Base-by-base conservation (phyloP, 2,329 filamentous ascomycete species). In the Aciculosporium take region DNA sequence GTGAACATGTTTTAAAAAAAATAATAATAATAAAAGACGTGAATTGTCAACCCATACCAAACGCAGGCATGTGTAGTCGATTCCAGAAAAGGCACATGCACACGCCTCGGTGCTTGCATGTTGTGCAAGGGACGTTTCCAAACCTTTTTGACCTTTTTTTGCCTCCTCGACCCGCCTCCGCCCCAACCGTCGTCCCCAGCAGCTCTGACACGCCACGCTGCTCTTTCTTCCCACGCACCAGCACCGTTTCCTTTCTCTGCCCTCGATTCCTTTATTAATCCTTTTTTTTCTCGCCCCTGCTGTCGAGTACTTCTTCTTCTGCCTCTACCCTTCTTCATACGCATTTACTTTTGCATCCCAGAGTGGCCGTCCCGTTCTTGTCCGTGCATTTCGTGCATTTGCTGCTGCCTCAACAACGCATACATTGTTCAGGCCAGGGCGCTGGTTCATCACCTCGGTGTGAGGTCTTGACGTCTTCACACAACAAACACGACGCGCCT, bases 111-210 rank as follows among this genome's bases (percentile, higher is more conserved):
- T n/a, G n/a, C n/a, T n/a, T n/a, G n/a, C n/a, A n/a, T n/a, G n/a
- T n/a, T n/a, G n/a, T n/a, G n/a, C n/a, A n/a, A n/a, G n/a, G n/a
- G n/a, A n/a, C n/a, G n/a, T n/a, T n/a, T n/a, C n/a, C n/a, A n/a
- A n/a, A n/a, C n/a, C n/a, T n/a, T 23, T 38, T 7, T 23, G n/a
- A 21, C 36, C 18, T 42, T 31, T 33, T 31, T 42, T 31, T 33
- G 25, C 21, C 21, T 34, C 37, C 17, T 13, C 12, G 33, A 25
- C 27, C 42, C 38, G 28, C 38, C 39, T 39, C 39, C 36, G 40
- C 40, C 43, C 40, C 43, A 45, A 45, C 43, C 43, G 35, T 45
- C 43, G 36, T 43, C 40, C 40, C 39, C 32, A 40, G 43, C 39
- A 45, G 15, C 31, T 42, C 21, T 25, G 34, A 10, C 29, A 37